Base-by-base conservation (phyloP, 306 rosid genomes). In the Prunus mongolica region DNA sequence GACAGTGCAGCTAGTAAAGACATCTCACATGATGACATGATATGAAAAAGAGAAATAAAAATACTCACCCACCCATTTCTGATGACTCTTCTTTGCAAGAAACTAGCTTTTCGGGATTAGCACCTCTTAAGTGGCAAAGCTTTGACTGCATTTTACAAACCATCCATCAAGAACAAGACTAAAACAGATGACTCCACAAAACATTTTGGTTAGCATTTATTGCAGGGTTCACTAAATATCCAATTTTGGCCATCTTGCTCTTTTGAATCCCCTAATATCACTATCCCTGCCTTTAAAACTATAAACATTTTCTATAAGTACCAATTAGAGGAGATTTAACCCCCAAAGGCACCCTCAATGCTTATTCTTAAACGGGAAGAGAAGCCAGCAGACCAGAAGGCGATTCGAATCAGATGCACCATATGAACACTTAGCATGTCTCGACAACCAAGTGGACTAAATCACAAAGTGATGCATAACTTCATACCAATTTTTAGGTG, bases 51-150 rank as follows among this genome's bases (percentile, higher is more conserved):
- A 8, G 51, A 12, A 61, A 69, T 16, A 55, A 51, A 79, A 84
- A 65, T 77, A 95, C 98, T 74, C 86, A 92, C 98, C 98, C 98
- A 51, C 98, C 98, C 97, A 95, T 90, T 84, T 95, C 98, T 2
- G 98, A 82, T 51, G 97, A 83, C 86, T 95, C 98, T 86, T 95
- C 98, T 82, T 76, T 92, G 87, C 15, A 77, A 32, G 93, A 84
- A 77, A 89, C 89, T 55, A 95, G 90, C 78, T 89, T 85, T 47
- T 52, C 69, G 60, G 96, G 92, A 85, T 80, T 74, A 56, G 80
- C 86, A 78, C 80, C 91, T 79, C 89, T 88, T 83, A 95, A 83
- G 84, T 89, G 77, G 82, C 98, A 95, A 78, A 79, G 74, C 79
- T 92, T 95, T 69, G 98, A 95, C 98, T 95, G 90, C 89, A 82